A percentile compares a stretch with the other conserved stretches of the same genome.
Conservation (phyloP, 345 rosid species). For the Passiflora organensis region DNA sequence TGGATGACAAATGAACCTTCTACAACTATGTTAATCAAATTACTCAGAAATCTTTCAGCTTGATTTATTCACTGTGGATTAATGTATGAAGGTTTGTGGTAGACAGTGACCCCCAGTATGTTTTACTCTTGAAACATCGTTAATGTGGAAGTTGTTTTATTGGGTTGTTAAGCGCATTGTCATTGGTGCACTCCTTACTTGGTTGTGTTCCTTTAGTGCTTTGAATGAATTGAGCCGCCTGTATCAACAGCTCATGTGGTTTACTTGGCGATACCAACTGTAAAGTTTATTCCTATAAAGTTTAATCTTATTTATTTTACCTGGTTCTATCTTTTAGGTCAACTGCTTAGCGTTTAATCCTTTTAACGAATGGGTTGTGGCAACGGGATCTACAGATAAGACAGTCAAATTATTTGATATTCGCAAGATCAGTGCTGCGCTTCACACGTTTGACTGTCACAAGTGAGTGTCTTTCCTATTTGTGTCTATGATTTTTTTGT, state of each 20-base stretch:
- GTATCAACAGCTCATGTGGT: not conserved
- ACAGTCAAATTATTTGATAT: constrained; percentile 92
- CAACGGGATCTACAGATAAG: constrained; percentile 98
- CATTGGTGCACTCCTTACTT: too few species aligned
- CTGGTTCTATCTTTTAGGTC: constrained; percentile 40
- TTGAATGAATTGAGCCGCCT: too few species aligned
- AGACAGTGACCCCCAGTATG: too few species aligned
- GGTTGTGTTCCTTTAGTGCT: too few species aligned
- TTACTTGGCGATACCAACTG: not conserved
- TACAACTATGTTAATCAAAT: too few species aligned
- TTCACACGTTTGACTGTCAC: constrained; percentile 93
- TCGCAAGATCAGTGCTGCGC: constrained; percentile 75
- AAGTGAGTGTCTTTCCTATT: constrained; percentile 45
- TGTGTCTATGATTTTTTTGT: not conserved
- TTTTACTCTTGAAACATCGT: too few species aligned
- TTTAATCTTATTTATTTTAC: constrained; percentile 2
- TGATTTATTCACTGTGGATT: too few species aligned
- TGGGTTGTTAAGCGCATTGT: too few species aligned
- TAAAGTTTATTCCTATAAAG: not conserved
- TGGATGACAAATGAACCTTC: too few species aligned
- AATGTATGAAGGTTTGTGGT: too few species aligned
- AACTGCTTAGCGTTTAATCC: constrained; percentile 99
- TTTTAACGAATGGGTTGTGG: constrained; percentile 97
- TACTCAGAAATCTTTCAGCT: too few species aligned
- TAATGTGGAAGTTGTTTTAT: too few species aligned